Percentiles rank a stretch among this genome's conserved stretches.
These are phyloP conservation scores for Helicostylum pulchrum DNA, from an alignment of 192 early-diverging fungal species.

Conservation along the genomic window DNA sequence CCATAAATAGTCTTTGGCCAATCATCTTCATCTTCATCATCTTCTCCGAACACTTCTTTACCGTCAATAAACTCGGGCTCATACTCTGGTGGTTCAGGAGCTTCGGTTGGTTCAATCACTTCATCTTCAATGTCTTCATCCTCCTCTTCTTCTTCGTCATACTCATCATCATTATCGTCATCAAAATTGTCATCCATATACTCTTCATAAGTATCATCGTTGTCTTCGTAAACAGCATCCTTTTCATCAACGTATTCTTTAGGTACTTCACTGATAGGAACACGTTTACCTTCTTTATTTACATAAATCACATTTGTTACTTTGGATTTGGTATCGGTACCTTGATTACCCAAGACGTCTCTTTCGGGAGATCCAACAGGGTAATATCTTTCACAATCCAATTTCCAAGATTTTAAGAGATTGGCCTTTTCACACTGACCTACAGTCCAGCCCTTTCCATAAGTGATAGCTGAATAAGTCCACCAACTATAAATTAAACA, in stretches of 20 bases:
- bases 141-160: background rate
- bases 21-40: constrained; percentile 17
- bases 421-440: constrained; percentile 49
- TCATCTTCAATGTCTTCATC: background rate
- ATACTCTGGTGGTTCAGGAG: background rate
- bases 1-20: constrained; percentile 10
- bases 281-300: background rate
- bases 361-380: background rate
- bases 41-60: background rate
- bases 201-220: background rate
- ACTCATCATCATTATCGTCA: background rate
- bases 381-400: constrained; percentile 12
- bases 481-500: constrained; percentile 55
- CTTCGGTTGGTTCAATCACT: constrained; percentile 9
- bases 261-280: background rate
- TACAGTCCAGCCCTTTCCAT: constrained; percentile 74
- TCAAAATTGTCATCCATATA: background rate
- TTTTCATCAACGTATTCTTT: background rate
- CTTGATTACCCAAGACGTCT: no score
- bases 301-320: background rate
- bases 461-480: constrained; percentile 80
- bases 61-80: constrained; percentile 8
- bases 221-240: background rate
- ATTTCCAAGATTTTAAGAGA: constrained; percentile 15
- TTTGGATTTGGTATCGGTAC: background rate